Percentiles rank a stretch among this genome's conserved stretches.
Conservation (phyloP, 352 stramenopile species). For the Blastocystis sp. region DNA sequence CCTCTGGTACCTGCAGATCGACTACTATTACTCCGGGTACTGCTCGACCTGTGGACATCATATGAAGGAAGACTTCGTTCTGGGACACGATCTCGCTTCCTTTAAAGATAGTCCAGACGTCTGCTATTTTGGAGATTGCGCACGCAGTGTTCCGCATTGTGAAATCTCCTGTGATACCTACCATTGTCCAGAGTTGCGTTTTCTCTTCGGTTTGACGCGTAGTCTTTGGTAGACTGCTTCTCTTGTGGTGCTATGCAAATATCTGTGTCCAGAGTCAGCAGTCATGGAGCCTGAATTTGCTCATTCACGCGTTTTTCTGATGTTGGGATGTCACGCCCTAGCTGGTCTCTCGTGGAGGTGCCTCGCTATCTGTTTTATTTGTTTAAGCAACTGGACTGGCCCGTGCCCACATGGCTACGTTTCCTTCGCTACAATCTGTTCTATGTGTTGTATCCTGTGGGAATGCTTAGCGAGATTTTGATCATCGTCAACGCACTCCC, state of each 20-base stretch:
- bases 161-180: slow-evolving; percentile 84
- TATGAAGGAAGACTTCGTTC: neutral
- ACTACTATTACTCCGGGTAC: neutral
- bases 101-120: slow-evolving; percentile 75
- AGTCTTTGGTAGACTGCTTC: slow-evolving; percentile 80
- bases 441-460: slow-evolving; percentile 91
- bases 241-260: slow-evolving; percentile 85
- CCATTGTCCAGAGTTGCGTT: slow-evolving; percentile 72
- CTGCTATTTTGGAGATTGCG: slow-evolving; percentile 87
- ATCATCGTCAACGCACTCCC: neutral
- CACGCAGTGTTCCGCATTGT: slow-evolving; percentile 88
- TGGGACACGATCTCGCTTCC: neutral
- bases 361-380: slow-evolving; percentile 95
- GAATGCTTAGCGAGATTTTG: slow-evolving; percentile 75
- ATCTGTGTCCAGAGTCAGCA: slow-evolving; percentile 70
- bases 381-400: slow-evolving; percentile 79
- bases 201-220: neutral
- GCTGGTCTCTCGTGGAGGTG: slow-evolving; percentile 79
- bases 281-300: slow-evolving; percentile 77
- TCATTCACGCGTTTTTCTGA: slow-evolving; percentile 68
- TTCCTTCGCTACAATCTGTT: slow-evolving; percentile 96
- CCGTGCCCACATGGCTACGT: slow-evolving; percentile 85
- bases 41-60: neutral
- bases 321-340: neutral
- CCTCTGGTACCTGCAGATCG: slow-evolving; percentile 4